phyloP scores from a whole-genome alignment of 768 basidiomycete species.

The Lentinula guzmanii region DNA sequence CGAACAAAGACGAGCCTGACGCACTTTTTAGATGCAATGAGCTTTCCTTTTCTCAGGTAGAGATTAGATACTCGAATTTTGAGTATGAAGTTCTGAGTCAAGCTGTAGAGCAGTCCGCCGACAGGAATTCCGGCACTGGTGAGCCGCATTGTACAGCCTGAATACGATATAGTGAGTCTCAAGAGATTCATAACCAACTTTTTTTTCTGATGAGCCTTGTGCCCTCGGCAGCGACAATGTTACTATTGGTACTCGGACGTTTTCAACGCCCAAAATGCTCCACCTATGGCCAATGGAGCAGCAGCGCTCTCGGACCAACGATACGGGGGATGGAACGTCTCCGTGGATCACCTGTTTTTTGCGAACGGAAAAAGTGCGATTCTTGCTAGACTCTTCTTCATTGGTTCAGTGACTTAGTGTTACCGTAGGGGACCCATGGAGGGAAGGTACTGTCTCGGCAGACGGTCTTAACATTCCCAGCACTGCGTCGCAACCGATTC shows the following conservation, averaged over 20 bases:
- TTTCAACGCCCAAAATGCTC: constrained; percentile 31
- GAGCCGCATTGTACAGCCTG: constrained; percentile 47
- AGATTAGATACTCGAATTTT: constrained; percentile 11
- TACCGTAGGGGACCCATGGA: constrained; percentile 62
- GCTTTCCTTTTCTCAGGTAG: constrained; percentile 54
- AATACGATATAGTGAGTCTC: constrained; percentile 42
- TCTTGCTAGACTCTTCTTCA: background rate
- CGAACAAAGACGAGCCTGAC: background rate
- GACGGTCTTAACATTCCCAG: constrained; percentile 36
- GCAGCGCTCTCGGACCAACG: constrained; percentile 31
- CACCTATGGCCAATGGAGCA: constrained; percentile 33
- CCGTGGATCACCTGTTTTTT: constrained; percentile 55
- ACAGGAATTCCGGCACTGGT: constrained; percentile 35
- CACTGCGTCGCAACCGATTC: constrained; percentile 50
- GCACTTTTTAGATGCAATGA: constrained; percentile 52
- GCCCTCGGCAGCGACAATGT: constrained; percentile 49
- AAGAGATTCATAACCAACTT: constrained; percentile 7
- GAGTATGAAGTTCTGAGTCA: background rate
- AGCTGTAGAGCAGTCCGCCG: constrained; percentile 27
- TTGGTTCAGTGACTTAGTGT: background rate
- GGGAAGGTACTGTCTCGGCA: constrained; percentile 61
- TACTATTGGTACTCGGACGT: constrained; percentile 57
- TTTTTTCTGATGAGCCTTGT: background rate
- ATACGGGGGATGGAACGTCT: constrained; percentile 61
- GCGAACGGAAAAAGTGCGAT: constrained; percentile 61